Conservation (phyloP, 768 basidiomycete species). For the Boletus rex-veris region DNA sequence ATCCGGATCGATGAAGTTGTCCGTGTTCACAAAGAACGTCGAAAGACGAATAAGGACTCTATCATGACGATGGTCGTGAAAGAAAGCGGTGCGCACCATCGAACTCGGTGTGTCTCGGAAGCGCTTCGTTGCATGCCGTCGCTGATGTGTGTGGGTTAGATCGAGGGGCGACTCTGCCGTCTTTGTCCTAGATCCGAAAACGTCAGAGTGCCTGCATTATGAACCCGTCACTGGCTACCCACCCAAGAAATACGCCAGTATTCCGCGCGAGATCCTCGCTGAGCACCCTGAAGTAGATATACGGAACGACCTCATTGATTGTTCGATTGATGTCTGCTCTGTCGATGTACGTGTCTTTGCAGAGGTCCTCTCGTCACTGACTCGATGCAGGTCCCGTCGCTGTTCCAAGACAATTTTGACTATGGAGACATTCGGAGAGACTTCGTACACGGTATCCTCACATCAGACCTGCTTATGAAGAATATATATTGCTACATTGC, state of each 20-base stretch:
- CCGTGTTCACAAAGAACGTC: conserved; percentile 80
- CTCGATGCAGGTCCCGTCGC: conserved; percentile 71
- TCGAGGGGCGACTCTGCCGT: conserved; percentile 70
- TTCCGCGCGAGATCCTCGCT: conserved; percentile 76
- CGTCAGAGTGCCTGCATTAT: conserved; percentile 82
- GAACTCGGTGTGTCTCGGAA: conserved; percentile 57
- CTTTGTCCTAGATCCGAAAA: conserved; percentile 72
- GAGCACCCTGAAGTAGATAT: conserved; percentile 80
- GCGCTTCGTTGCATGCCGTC: not conserved
- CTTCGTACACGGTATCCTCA: conserved; percentile 92
- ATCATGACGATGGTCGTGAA: conserved; percentile 97
- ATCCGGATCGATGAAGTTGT: conserved; percentile 88
- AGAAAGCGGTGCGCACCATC: conserved; percentile 66
- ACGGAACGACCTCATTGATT: conserved; percentile 84
- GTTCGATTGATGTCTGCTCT: conserved; percentile 90
- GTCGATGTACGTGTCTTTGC: conserved; percentile 61
- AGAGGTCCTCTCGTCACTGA: not conserved
- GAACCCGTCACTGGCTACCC: conserved; percentile 74
- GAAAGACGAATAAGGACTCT: conserved; percentile 85
- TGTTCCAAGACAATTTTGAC: conserved; percentile 99
- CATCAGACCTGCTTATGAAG: conserved; percentile 92
- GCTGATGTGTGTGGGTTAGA: conserved; percentile 36
- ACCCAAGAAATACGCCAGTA: conserved; percentile 50
- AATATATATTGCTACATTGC: conserved; percentile 90
- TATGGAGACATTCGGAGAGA: conserved; percentile 88